Conservation (phyloP, 2,329 filamentous ascomycete genomes). For the Cladosporium cucumerinum region DNA sequence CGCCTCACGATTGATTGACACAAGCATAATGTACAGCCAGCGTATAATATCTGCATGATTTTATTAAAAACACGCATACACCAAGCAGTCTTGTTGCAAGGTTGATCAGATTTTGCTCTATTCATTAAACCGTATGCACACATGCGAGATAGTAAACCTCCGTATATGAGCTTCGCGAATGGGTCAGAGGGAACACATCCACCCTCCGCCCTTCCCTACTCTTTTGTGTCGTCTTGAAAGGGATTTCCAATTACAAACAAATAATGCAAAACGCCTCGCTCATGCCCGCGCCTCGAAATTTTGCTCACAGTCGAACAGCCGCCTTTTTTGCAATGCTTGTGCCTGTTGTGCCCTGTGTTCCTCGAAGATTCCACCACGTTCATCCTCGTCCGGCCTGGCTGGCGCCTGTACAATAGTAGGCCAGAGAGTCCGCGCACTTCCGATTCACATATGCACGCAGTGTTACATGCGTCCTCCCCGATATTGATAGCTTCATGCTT, state of each 20-base stretch:
- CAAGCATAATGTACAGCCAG: slow-evolving; percentile 12
- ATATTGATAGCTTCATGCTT: not conserved
- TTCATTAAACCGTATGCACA: slow-evolving; percentile 12
- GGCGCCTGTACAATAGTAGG: not conserved
- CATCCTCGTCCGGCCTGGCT: not conserved
- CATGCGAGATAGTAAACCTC: not conserved
- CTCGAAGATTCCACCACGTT: not conserved
- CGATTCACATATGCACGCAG: not conserved
- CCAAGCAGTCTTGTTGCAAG: not conserved
- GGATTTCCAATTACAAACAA: not conserved
- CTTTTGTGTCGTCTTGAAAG: not conserved
- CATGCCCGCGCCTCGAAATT: not conserved
- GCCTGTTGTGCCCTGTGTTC: not conserved
- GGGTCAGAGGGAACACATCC: not conserved
- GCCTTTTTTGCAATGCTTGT: not conserved
- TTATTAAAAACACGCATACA: not conserved
- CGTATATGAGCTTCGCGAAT: not conserved
- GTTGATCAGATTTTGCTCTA: not conserved
- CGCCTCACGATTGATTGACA: slow-evolving; percentile 1
- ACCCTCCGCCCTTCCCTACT: not conserved
- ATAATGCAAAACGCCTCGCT: not conserved
- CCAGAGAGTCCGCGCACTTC: not conserved
- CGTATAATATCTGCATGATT: slow-evolving; percentile 5
- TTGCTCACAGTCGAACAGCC: not conserved
- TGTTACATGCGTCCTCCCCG: not conserved